These are phyloP conservation scores for Colletotrichum plurivorum DNA, from an alignment of 2,329 filamentous ascomycete genomes.

Conservation along the genomic window DNA sequence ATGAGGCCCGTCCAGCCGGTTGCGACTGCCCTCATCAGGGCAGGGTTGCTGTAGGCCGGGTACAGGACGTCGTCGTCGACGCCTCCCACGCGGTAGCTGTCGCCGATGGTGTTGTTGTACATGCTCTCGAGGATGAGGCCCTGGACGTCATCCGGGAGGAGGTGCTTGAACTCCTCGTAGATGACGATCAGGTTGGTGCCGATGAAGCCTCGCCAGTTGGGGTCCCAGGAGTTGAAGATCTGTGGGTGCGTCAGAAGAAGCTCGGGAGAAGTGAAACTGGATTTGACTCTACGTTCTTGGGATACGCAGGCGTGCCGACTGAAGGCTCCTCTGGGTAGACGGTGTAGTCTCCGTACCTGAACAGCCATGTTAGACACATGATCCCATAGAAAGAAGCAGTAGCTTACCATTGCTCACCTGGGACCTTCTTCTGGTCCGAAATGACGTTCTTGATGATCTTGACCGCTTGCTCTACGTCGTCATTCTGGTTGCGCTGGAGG, in stretches of 20 bases:
- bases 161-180: constrained; percentile 68
- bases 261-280: not conserved
- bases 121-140: constrained; percentile 66
- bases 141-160: constrained; percentile 54
- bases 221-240: constrained; percentile 72
- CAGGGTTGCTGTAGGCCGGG: constrained; percentile 52
- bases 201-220: constrained; percentile 76
- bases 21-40: constrained; percentile 73
- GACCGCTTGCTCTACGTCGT: constrained; percentile 64
- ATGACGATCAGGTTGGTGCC: constrained; percentile 71
- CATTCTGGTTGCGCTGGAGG: constrained; percentile 65
- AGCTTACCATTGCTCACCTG: constrained; percentile 51
- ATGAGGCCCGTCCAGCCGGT: constrained; percentile 70
- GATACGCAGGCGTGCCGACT: constrained; percentile 67
- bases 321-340: constrained; percentile 70
- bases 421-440: constrained; percentile 64
- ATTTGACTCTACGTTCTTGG: constrained; percentile 40
- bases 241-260: constrained; percentile 40
- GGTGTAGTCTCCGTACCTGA: constrained; percentile 56
- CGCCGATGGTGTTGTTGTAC: constrained; percentile 68
- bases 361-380: constrained; percentile 30
- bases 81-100: constrained; percentile 73
- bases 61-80: constrained; percentile 54
- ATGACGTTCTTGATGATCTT: constrained; percentile 69
- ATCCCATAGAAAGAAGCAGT: constrained; percentile 49